Evolutionary conservation across 257 asterid genomes (phyloP).

Genomic region (Verbena officinalis): DNA sequence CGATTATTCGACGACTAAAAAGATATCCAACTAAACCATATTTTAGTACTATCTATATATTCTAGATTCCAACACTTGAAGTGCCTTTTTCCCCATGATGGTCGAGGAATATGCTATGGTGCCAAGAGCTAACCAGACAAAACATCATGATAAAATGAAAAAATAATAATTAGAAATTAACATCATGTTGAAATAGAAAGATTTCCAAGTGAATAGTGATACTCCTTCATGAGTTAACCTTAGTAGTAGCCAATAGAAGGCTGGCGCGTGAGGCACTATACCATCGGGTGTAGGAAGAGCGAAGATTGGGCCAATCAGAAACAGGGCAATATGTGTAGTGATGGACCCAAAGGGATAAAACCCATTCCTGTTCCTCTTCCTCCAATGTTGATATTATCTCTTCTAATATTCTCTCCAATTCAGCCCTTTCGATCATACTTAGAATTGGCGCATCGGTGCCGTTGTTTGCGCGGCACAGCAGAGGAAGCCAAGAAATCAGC

Average conservation of each 20-base stretch:
- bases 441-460: conserved; percentile 79
- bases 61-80: too few relatives aligned
- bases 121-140: too few relatives aligned
- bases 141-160: too few relatives aligned
- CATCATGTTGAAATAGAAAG: too few relatives aligned
- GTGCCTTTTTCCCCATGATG: too few relatives aligned
- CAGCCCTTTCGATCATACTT: conserved; percentile 62
- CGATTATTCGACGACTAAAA: too few relatives aligned
- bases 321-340: conserved; percentile 78
- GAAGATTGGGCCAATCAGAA: conserved; percentile 96
- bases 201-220: too few relatives aligned
- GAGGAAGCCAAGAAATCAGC: conserved; percentile 79
- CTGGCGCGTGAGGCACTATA: conserved; percentile 55
- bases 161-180: too few relatives aligned
- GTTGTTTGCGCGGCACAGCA: conserved; percentile 77
- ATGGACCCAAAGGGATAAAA: conserved; percentile 87
- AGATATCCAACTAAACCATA: too few relatives aligned
- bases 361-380: conserved; percentile 81
- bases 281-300: conserved; percentile 70
- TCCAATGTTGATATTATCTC: conserved; percentile 56
- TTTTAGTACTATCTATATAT: too few relatives aligned
- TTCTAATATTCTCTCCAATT: conserved; percentile 63
- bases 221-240: background rate
- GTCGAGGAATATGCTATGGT: too few relatives aligned
- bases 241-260: conserved; percentile 31